Conservation (phyloP, 345 rosid genomes). For the Sisymbrium altissimum region DNA sequence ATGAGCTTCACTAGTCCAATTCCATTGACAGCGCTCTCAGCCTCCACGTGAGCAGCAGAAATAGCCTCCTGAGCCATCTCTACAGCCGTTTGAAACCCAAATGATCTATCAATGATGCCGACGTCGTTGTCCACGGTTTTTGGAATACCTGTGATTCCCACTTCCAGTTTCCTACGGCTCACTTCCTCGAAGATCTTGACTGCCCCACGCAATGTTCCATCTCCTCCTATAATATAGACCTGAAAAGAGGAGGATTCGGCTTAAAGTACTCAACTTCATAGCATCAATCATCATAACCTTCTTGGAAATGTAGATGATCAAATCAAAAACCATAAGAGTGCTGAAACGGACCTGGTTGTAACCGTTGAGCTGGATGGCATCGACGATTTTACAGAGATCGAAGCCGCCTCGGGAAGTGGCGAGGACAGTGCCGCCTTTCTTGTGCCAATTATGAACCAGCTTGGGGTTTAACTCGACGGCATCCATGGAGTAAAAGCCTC, state of each 20-base stretch:
- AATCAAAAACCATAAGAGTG: background rate
- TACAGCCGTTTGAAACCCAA: constrained; percentile 91
- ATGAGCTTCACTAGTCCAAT: constrained; percentile 84
- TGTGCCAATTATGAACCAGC: constrained; percentile 68
- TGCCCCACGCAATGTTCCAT: constrained; percentile 87
- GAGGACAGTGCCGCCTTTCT: constrained; percentile 80
- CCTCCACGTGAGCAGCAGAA: constrained; percentile 82
- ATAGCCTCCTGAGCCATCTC: constrained; percentile 92
- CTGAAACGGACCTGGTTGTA: constrained; percentile 63
- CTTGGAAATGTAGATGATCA: background rate
- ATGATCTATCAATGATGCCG: constrained; percentile 81
- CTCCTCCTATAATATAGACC: constrained; percentile 85
- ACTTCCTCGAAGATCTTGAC: constrained; percentile 63
- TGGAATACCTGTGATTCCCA: constrained; percentile 68
- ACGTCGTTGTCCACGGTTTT: constrained; percentile 88
- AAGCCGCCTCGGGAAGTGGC: constrained; percentile 87
- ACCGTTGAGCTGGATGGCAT: constrained; percentile 52
- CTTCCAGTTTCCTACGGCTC: constrained; percentile 40
- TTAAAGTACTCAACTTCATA: background rate
- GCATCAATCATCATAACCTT: background rate
- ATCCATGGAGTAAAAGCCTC: constrained; percentile 73
- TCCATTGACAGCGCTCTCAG: constrained; percentile 91
- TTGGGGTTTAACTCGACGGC: constrained; percentile 54
- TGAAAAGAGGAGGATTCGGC: constrained; percentile 10
- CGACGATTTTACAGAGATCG: constrained; percentile 60